Base-by-base conservation (phyloP, 169 alveolate genomes). In the Besnoitia besnoiti region DNA sequence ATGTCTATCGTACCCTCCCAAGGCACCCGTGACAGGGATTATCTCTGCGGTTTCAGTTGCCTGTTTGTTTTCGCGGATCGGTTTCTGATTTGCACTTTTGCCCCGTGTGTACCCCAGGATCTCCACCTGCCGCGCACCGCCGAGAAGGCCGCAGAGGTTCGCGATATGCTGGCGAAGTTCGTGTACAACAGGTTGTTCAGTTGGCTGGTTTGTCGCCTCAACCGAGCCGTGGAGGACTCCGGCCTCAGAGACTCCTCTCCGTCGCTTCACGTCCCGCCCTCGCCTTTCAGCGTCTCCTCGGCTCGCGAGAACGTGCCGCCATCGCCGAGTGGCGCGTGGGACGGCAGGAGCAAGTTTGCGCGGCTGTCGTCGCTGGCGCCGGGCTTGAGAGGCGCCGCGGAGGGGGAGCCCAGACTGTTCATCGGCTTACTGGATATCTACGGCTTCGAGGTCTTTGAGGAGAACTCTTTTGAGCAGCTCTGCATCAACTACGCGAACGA, bases 131-230 rank as follows among this genome's bases (percentile, higher is more conserved):
- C 82, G 8, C 39, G 82, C n/a, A 73, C 82, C 27, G 82, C 82
- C 44, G 46, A 73, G 2, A 82, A 80, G 40, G 89, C 90, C 5
- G 79, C 39, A 40, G 91, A 80, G 14, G 79, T 59, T 24, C 39
- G 88, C 1, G 76, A 55, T n/a, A 84, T 98, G 55, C 73, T 97
- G 79, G 98, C 99, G 51, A 98, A 98, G 95, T 99, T 97, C 84
- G 92, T 98, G 44, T 99, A 98, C 97, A 98, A 97, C 95, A 97
- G 97, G 89, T 95, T 98, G 91, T 99, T 99, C 91, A 94, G 97
- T 67, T 98, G 99, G 99, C 94, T 99, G 40, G 98, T 99, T 49
- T 96, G 93, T 79, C 97, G 97, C 93, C 82, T 73, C 39, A 73
- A 73, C 44, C 46, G 0, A 37, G 82, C 82, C 14, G 47, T 73